A percentile compares a stretch with the other conserved stretches of the same genome.
Conservation (phyloP, 2,329 filamentous ascomycete genomes). For the Aureobasidium mangrovei region DNA sequence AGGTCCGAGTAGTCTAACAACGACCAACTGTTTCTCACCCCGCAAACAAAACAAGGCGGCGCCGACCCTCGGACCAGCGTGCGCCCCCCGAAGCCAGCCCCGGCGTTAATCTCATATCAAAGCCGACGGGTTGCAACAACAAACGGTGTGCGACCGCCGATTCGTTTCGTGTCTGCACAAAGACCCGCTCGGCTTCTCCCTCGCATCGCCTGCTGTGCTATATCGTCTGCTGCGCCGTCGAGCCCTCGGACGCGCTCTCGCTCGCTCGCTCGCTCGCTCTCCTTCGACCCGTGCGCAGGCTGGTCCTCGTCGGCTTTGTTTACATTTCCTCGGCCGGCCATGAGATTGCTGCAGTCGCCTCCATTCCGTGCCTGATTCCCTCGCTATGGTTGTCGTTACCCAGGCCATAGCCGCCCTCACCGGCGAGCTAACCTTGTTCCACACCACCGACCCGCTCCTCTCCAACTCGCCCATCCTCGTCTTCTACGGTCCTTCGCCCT, state of each 20-base stretch:
- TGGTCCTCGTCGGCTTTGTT: conserved; percentile 14
- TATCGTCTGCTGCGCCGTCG: background rate
- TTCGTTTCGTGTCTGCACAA: background rate
- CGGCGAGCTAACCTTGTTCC: conserved; percentile 78
- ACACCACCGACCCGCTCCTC: conserved; percentile 75
- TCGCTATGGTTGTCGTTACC: conserved; percentile 68
- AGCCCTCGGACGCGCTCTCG: background rate
- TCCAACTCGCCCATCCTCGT: conserved; percentile 74
- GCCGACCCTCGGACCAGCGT: background rate
- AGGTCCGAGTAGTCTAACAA: background rate
- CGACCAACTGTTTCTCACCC: background rate
- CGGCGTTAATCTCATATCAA: background rate
- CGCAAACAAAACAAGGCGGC: background rate
- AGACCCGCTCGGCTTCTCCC: background rate
- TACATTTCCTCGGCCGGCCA: conserved; percentile 6
- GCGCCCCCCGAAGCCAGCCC: background rate
- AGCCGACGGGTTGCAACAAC: conserved; percentile 6
- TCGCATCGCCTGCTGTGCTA: background rate
- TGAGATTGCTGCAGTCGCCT: background rate
- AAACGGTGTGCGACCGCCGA: conserved; percentile 1
- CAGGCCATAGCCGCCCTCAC: conserved; percentile 67
- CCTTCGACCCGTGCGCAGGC: background rate
- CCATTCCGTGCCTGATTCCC: background rate
- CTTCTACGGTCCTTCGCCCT: conserved; percentile 70
- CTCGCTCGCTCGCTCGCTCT: background rate